phyloP scores from a whole-genome alignment of 768 basidiomycete genomes.

The Chalciporus sphaerocephalus region DNA sequence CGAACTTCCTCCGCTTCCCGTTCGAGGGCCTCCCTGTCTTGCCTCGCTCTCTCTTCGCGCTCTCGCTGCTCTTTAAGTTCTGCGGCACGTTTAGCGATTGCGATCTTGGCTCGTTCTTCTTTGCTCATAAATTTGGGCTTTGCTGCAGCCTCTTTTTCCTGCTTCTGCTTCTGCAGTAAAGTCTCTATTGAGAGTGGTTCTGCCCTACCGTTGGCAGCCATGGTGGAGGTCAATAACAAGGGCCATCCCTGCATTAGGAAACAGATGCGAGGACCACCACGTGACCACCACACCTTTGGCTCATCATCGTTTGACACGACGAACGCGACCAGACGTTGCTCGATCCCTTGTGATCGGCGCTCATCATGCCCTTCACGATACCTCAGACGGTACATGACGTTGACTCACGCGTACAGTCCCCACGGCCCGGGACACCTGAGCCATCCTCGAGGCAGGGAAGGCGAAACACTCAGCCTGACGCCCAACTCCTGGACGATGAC shows the following conservation, averaged over 20 bases:
- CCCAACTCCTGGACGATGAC: slow-evolving; percentile 65
- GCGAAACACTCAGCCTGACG: slow-evolving; percentile 46
- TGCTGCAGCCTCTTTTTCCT: slow-evolving; percentile 83
- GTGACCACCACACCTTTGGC: slow-evolving; percentile 19
- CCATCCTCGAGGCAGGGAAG: slow-evolving; percentile 57
- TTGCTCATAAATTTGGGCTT: slow-evolving; percentile 96
- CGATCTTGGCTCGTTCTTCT: slow-evolving; percentile 84
- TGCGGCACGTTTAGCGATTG: slow-evolving; percentile 79
- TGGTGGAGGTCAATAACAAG: slow-evolving; percentile 22
- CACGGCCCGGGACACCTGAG: slow-evolving; percentile 59
- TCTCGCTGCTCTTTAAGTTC: slow-evolving; percentile 75
- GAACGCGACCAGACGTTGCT: slow-evolving; percentile 14
- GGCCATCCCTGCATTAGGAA: slow-evolving; percentile 12
- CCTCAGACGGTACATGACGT: slow-evolving; percentile 3
- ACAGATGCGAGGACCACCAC: slow-evolving; percentile 1
- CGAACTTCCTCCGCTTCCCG: slow-evolving; percentile 66
- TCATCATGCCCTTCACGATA: slow-evolving; percentile 15
- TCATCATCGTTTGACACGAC: slow-evolving; percentile 24
- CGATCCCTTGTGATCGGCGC: slow-evolving; percentile 19
- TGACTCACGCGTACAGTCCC: slow-evolving; percentile 37
- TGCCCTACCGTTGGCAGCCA: slow-evolving; percentile 39
- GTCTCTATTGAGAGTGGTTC: slow-evolving; percentile 88
- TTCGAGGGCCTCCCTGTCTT: slow-evolving; percentile 71
- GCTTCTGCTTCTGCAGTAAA: slow-evolving; percentile 80
- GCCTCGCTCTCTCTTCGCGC: slow-evolving; percentile 54